Percentiles rank a stretch among this genome's conserved stretches.
Evolutionary conservation across 1,139 yeast species (phyloP).

Genomic region (Lodderomyces parapsilosis): DNA sequence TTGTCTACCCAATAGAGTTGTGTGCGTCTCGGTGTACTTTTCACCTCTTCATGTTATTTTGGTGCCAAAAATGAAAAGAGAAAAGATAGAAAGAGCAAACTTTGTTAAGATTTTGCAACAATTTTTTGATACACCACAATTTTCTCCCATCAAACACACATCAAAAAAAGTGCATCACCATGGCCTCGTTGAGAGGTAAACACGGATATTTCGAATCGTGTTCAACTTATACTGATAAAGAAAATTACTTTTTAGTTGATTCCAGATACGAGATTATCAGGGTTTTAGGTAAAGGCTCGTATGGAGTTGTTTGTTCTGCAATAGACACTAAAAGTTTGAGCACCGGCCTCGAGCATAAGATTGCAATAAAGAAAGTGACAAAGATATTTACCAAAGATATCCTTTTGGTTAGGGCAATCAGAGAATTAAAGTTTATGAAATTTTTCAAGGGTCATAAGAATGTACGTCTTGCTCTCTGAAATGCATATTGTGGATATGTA

Average conservation of each 20-base stretch:
- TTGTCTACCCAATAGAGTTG: no score
- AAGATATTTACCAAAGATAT: slow-evolving; percentile 65
- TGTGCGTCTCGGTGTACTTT: no score
- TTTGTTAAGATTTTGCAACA: slow-evolving; percentile 1
- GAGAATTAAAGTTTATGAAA: slow-evolving; percentile 76
- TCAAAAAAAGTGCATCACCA: slow-evolving; percentile 2
- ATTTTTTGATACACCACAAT: slow-evolving; percentile 1
- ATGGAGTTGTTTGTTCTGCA: slow-evolving; percentile 87
- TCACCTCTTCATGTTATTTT: not conserved
- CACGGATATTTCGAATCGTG: slow-evolving; percentile 12
- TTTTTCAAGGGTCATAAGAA: slow-evolving; percentile 82
- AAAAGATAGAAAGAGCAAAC: not conserved
- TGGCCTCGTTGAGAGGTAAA: slow-evolving; percentile 13
- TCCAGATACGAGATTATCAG: slow-evolving; percentile 61
- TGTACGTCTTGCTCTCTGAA: no score
- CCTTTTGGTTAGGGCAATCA: slow-evolving; percentile 67
- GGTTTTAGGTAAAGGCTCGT: slow-evolving; percentile 82
- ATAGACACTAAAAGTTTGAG: slow-evolving; percentile 45
- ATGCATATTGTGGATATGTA: not conserved
- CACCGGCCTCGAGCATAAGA: slow-evolving; percentile 22
- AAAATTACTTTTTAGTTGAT: slow-evolving; percentile 56
- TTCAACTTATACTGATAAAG: slow-evolving; percentile 15
- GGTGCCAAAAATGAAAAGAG: not conserved
- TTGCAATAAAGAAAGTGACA: slow-evolving; percentile 77
- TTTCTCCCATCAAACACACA: not conserved